Conservation (phyloP, 2,329 filamentous ascomycete genomes). For the Didymella sp. region DNA sequence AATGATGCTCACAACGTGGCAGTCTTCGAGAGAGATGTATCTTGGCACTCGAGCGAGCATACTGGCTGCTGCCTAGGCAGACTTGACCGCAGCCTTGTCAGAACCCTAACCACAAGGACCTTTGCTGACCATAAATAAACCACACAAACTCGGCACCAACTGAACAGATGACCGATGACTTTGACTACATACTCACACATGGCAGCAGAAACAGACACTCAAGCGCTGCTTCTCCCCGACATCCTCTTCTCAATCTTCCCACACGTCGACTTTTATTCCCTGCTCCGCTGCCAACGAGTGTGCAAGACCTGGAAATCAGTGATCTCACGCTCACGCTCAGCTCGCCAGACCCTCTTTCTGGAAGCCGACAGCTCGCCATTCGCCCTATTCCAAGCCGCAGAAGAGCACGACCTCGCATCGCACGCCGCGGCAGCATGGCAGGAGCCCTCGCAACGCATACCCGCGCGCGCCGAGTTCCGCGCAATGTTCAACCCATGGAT, state of each 20-base stretch:
- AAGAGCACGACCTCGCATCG: neutral
- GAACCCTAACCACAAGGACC: neutral
- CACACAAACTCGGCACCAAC: neutral
- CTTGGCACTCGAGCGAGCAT: neutral
- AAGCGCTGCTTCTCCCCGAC: constrained; percentile 1
- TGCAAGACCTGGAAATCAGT: constrained; percentile 2
- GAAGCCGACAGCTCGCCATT: neutral
- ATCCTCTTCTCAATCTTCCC: neutral
- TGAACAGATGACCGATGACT: too few species aligned
- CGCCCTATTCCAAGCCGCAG: neutral
- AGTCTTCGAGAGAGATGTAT: neutral
- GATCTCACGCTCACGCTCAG: neutral
- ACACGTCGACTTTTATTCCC: constrained; percentile 4
- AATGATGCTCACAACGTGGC: neutral
- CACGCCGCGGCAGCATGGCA: neutral
- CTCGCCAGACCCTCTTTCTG: neutral
- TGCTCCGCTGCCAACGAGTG: constrained; percentile 4
- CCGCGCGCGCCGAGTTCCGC: neutral
- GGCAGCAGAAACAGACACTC: neutral
- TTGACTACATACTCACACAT: neutral
- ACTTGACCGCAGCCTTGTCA: neutral
- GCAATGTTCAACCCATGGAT: constrained; percentile 10
- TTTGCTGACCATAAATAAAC: neutral
- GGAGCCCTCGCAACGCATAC: neutral
- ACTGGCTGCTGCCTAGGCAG: neutral